Conservation (phyloP, 1,284 basidiomycete genomes). For the Leccinum fallax region DNA sequence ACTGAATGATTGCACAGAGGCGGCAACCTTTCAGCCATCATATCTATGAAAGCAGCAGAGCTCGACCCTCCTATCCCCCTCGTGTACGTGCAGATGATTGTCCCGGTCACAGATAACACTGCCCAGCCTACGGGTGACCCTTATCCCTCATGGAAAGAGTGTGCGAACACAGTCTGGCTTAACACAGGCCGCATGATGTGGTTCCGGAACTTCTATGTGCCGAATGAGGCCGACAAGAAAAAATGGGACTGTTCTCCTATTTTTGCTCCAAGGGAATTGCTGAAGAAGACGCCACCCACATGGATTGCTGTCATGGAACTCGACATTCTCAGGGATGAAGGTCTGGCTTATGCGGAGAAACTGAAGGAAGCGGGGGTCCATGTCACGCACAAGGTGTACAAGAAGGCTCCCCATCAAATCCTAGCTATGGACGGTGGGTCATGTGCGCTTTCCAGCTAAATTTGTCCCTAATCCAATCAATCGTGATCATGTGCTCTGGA, state of each 20-base stretch:
- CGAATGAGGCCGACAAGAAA: constrained; percentile 44
- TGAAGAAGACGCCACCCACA: constrained; percentile 45
- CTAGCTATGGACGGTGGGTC: constrained; percentile 52
- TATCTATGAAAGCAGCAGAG: constrained; percentile 49
- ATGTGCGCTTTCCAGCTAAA: not conserved
- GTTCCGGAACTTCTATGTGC: constrained; percentile 54
- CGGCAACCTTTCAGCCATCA: constrained; percentile 54
- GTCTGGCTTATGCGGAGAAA: constrained; percentile 52
- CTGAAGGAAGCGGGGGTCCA: constrained; percentile 46
- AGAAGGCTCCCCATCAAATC: constrained; percentile 50
- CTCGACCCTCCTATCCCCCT: constrained; percentile 45
- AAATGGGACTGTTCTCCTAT: constrained; percentile 56
- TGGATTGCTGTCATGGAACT: constrained; percentile 54
- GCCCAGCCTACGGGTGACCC: constrained; percentile 34
- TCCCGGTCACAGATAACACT: constrained; percentile 42
- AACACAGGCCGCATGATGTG: constrained; percentile 52
- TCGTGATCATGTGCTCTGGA: constrained; percentile 7
- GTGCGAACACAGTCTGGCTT: constrained; percentile 49
- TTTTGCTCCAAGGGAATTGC: constrained; percentile 49
- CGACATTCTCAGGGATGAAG: constrained; percentile 58
- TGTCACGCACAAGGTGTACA: constrained; percentile 46
- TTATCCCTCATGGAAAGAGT: constrained; percentile 52
- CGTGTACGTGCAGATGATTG: constrained; percentile 47
- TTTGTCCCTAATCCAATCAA: constrained; percentile 19
- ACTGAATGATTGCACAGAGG: constrained; percentile 38